Evolutionary conservation across 352 stramenopile species (phyloP).

Genomic region (Globisporangium echinulatum): DNA sequence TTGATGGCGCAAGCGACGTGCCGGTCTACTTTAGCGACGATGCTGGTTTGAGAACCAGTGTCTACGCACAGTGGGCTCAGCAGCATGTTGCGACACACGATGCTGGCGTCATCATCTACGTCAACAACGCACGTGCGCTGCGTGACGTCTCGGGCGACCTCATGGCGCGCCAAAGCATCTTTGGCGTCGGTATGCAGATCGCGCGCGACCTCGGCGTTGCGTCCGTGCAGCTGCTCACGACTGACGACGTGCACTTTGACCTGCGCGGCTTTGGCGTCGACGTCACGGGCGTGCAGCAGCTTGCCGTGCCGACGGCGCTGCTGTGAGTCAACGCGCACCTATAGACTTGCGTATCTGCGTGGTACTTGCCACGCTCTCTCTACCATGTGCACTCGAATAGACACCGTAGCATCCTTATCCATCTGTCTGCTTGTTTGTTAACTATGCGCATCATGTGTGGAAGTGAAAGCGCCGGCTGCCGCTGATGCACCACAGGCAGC

Average conservation of each 20-base stretch:
- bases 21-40: conserved; percentile 70
- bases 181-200: conserved; percentile 80
- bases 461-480: no score
- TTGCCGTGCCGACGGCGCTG: neutral
- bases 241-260: conserved; percentile 39
- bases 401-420: no score
- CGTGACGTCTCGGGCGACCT: conserved; percentile 74
- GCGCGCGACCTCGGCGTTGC: conserved; percentile 40
- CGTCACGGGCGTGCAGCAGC: conserved; percentile 23
- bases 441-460: no score
- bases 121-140: conserved; percentile 48
- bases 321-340: no score
- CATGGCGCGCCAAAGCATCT: conserved; percentile 81
- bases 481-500: no score
- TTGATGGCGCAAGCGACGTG: conserved; percentile 30
- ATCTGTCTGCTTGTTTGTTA: no score
- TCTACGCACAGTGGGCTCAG: conserved; percentile 68
- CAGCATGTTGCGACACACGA: conserved; percentile 40
- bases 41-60: conserved; percentile 26
- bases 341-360: no score
- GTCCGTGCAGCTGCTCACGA: conserved; percentile 49
- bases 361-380: no score
- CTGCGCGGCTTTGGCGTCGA: conserved; percentile 57
- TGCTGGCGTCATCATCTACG: conserved; percentile 52
- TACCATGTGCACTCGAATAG: no score